Evolutionary conservation across 306 rosid species (phyloP).

Genomic region (Sophora flavescens): DNA sequence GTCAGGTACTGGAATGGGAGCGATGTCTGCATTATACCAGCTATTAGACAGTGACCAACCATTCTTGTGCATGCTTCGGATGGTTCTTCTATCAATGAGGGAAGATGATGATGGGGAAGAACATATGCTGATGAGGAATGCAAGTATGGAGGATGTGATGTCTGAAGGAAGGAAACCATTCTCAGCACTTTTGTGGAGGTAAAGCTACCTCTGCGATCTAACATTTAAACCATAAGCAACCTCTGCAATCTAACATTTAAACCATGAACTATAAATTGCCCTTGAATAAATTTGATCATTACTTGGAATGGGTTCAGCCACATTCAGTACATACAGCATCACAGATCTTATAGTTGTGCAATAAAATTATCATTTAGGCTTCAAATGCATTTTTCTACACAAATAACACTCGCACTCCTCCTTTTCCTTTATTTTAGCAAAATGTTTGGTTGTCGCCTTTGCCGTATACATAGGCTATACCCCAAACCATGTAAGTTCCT

Average conservation of each 20-base stretch:
- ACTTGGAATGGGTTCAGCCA: conserved; percentile 8
- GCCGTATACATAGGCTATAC: background rate
- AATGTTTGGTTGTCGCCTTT: background rate
- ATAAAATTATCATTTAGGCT: too few species aligned
- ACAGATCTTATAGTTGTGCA: too few species aligned
- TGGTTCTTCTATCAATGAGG: conserved; percentile 97
- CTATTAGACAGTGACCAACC: conserved; percentile 99
- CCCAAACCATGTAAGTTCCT: too few species aligned
- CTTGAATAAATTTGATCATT: conserved; percentile 32
- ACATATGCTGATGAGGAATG: conserved; percentile 59
- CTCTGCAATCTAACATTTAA: conserved; percentile 31
- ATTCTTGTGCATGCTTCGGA: conserved; percentile 96
- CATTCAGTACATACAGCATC: too few species aligned
- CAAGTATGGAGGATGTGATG: conserved; percentile 57
- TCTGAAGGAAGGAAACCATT: conserved; percentile 76
- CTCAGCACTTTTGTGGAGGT: conserved; percentile 95
- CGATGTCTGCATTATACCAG: conserved; percentile 92
- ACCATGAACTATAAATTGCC: conserved; percentile 18
- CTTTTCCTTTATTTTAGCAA: background rate
- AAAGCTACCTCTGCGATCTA: conserved; percentile 38
- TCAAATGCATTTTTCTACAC: too few species aligned
- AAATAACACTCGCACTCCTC: too few species aligned
- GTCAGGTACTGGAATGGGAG: conserved; percentile 99
- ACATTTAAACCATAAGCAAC: conserved; percentile 25
- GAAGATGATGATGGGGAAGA: conserved; percentile 88